Evolutionary conservation across 331 rosid genomes (phyloP).

Genomic region (Quercus phellos): DNA sequence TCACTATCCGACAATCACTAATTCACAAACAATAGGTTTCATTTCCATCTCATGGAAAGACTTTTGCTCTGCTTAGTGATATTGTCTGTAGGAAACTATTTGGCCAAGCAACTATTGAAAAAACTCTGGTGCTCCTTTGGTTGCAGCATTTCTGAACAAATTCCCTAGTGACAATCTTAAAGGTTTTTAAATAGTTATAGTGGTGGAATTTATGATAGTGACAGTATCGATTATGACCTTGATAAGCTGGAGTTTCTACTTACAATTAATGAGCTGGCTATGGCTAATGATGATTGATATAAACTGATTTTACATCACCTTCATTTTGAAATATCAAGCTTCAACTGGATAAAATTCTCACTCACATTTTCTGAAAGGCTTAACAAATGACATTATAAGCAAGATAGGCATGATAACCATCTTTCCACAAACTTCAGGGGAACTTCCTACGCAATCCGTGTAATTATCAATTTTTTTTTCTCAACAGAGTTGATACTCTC

Average conservation of each 20-base stretch:
- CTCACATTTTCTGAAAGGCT: background rate
- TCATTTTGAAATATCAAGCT: background rate
- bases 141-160: background rate
- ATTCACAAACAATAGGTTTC: background rate
- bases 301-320: background rate
- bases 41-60: background rate
- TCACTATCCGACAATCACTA: background rate
- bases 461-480: no score
- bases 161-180: background rate
- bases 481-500: background rate
- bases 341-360: background rate
- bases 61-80: background rate
- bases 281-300: background rate
- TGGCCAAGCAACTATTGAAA: background rate
- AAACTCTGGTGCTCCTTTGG: background rate
- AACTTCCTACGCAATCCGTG: background rate
- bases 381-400: background rate
- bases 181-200: background rate
- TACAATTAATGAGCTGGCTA: background rate
- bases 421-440: background rate
- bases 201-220: background rate
- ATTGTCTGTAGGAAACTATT: background rate
- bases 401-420: background rate
- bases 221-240: background rate
- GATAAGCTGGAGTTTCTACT: background rate